Conservation (phyloP, 805 yeast genomes). For the Candida ascalaphidarum region DNA sequence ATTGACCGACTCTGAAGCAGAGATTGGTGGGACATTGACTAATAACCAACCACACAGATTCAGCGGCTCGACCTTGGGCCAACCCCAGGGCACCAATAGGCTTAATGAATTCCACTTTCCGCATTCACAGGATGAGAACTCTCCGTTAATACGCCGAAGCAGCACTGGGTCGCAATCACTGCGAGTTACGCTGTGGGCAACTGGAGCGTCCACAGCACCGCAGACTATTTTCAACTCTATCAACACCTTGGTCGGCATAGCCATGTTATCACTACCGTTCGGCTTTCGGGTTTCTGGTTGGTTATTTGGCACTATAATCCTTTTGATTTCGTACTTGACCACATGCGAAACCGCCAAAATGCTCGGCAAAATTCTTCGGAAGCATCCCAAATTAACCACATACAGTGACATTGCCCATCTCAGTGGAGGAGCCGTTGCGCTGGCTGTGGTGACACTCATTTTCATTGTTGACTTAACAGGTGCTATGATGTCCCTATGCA, state of each 20-base stretch:
- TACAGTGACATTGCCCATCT: constrained; percentile 85
- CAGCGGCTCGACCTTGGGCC: too few relatives aligned
- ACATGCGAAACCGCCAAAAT: constrained; percentile 49
- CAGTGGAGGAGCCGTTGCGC: constrained; percentile 55
- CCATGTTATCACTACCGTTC: constrained; percentile 63
- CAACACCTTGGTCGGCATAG: constrained; percentile 70
- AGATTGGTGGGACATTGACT: too few relatives aligned
- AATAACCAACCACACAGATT: too few relatives aligned
- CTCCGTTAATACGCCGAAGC: too few relatives aligned
- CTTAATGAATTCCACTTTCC: too few relatives aligned
- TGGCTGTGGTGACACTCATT: constrained; percentile 35
- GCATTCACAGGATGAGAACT: too few relatives aligned
- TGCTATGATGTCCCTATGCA: constrained; percentile 49
- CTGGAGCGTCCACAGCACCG: constrained; percentile 60
- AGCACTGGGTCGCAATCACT: too few relatives aligned
- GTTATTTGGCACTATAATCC: constrained; percentile 38
- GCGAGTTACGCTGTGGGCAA: too few relatives aligned
- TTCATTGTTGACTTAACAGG: constrained; percentile 54
- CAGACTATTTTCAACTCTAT: constrained; percentile 75
- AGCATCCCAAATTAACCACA: constrained; percentile 73
- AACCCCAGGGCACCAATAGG: too few relatives aligned
- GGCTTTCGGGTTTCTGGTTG: constrained; percentile 66
- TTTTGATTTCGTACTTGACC: constrained; percentile 37
- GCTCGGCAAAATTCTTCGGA: constrained; percentile 64
- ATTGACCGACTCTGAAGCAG: too few relatives aligned